phyloP scores from a whole-genome alignment of 192 early-diverging fungal genomes.

The Coemansia sp. region DNA sequence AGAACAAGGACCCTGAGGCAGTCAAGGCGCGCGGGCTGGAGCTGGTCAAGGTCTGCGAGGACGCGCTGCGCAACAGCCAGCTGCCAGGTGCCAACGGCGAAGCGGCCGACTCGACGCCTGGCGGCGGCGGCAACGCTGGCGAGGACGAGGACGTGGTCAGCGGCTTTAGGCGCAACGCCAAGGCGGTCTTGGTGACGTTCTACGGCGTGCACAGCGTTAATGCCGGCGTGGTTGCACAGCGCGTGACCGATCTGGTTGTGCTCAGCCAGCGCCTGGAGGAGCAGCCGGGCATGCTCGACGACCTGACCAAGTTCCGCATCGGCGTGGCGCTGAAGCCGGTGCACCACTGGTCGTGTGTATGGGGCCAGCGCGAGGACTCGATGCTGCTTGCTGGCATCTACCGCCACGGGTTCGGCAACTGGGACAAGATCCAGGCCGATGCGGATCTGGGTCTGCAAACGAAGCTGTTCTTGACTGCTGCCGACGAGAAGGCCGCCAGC shows the following conservation, averaged over 20 bases:
- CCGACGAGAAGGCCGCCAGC: conserved; percentile 52
- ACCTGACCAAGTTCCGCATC: conserved; percentile 75
- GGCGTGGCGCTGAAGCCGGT: conserved; percentile 78
- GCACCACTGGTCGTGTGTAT: conserved; percentile 78
- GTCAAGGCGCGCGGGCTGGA: conserved; percentile 47
- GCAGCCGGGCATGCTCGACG: conserved; percentile 41
- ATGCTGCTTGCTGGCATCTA: conserved; percentile 96
- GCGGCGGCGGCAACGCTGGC: conserved; percentile 2
- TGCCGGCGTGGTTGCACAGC: conserved; percentile 73
- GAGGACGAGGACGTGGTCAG: conserved; percentile 48
- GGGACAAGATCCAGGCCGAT: conserved; percentile 85
- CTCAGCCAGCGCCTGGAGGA: conserved; percentile 63
- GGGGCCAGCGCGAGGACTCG: conserved; percentile 92
- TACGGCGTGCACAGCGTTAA: conserved; percentile 81
- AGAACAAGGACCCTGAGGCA: conserved; percentile 58
- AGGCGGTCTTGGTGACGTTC: conserved; percentile 77
- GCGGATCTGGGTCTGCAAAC: conserved; percentile 68
- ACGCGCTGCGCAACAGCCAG: conserved; percentile 53
- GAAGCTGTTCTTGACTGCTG: conserved; percentile 78
- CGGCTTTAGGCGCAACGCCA: conserved; percentile 56
- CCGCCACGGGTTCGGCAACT: conserved; percentile 90
- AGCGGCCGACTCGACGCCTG: conserved; percentile 18
- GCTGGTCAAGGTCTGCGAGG: conserved; percentile 57
- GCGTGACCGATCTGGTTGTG: conserved; percentile 70
- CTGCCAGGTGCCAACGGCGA: conserved; percentile 25